These are phyloP conservation scores for Penicillium sclerotigenum DNA, from an alignment of 2,329 filamentous ascomycete species.

Conservation along the genomic window DNA sequence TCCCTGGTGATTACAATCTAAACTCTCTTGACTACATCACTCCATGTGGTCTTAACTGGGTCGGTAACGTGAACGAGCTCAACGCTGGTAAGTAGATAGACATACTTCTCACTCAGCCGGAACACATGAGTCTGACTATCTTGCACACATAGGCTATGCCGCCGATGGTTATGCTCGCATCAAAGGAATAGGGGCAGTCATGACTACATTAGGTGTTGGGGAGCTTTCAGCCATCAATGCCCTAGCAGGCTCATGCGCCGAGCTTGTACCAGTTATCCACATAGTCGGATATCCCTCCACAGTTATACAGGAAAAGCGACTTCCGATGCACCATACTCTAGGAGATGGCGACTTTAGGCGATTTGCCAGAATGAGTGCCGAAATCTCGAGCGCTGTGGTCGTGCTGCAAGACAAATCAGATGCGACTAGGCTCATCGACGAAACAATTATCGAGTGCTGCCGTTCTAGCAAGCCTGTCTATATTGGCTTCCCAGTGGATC, in stretches of 20 bases:
- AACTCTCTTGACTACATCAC: slow-evolving; percentile 54
- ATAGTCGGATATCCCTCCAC: slow-evolving; percentile 52
- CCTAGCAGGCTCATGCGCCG: slow-evolving; percentile 67
- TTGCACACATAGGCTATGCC: slow-evolving; percentile 54
- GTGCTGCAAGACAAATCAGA: slow-evolving; percentile 66
- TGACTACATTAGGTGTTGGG: slow-evolving; percentile 71
- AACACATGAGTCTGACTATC: slow-evolving; percentile 3
- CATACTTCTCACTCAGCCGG: background rate
- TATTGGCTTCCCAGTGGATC: slow-evolving; percentile 74
- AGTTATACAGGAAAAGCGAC: slow-evolving; percentile 38
- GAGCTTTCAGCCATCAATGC: slow-evolving; percentile 65
- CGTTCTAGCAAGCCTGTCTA: slow-evolving; percentile 72
- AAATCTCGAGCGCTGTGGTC: slow-evolving; percentile 68
- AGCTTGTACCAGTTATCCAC: slow-evolving; percentile 64
- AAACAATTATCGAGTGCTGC: slow-evolving; percentile 67
- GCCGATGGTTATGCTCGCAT: slow-evolving; percentile 71
- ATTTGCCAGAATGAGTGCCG: slow-evolving; percentile 70
- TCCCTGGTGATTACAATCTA: slow-evolving; percentile 61
- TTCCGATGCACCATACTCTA: slow-evolving; percentile 61
- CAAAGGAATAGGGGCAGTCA: slow-evolving; percentile 62
- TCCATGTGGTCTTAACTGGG: slow-evolving; percentile 52
- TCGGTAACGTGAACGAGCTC: slow-evolving; percentile 58
- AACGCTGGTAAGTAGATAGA: slow-evolving; percentile 44
- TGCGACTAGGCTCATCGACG: slow-evolving; percentile 71
- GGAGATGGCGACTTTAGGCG: slow-evolving; percentile 73